Base-by-base conservation (phyloP, 805 yeast species). In the Metschnikowia orientalis region DNA sequence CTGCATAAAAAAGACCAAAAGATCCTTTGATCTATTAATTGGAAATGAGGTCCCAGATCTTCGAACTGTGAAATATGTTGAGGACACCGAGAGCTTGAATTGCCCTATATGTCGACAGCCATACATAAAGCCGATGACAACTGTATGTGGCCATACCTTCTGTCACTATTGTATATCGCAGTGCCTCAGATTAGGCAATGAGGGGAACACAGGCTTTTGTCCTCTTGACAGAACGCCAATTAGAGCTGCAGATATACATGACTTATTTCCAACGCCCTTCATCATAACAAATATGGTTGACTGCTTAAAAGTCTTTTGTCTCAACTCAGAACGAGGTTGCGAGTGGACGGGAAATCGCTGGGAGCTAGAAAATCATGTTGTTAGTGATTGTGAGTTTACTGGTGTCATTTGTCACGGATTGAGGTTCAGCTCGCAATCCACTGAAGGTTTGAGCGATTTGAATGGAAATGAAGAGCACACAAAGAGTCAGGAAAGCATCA, bases 21-120 rank as follows among this genome's bases (percentile, higher is more conserved):
- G 15, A 6, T 23, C 32, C 8, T 38, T 34, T 14, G 39, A 38
- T 7, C 15, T 34, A 3, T 11, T 4, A 3, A 8, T 8, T 10
- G 26, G 17, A 6, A 14, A 8, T 11, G 23, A 16, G n/a, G n/a
- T 4, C 8, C 29, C 29, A 4, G 41, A 38, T 16, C 21, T 38
- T 9, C 38, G 41, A n/a, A 27, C 9, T 19, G 19, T 25, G 12
- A 28, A 24, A 16, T 38, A 34, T 14, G 8, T 21, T 9, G 15
- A n/a, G 26, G 17, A 30, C 16, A 26, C 39, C 2, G 42, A 53
- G 17, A 50, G 41, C 44, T 46, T 60, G 27, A 51, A 51, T 39
- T 66, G 88, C 44, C 85, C 87, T 3, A 74, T 80, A n/a, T 80
- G 88, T 53, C 79, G 75, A 39, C 69, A 71, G 23, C 82, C 83